These are phyloP conservation scores for Backusella psychrophila DNA, from an alignment of 192 early-diverging fungal species.

Conservation along the genomic window DNA sequence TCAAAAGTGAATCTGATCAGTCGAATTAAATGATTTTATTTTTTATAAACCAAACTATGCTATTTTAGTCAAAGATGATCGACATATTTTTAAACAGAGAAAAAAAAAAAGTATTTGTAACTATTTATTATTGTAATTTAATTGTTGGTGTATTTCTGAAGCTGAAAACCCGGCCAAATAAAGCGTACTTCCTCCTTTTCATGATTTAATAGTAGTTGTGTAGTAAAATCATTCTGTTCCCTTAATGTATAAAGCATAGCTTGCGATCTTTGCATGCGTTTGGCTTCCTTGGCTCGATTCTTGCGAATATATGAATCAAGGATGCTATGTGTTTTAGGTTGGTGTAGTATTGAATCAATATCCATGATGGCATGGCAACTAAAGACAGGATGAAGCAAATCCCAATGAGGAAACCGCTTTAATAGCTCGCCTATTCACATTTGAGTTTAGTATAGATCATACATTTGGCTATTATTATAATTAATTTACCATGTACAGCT, in stretches of 20 bases:
- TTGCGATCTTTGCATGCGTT: slow-evolving; percentile 25
- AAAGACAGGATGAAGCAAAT: neutral
- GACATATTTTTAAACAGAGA: neutral
- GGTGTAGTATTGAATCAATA: neutral
- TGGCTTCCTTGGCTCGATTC: slow-evolving; percentile 19
- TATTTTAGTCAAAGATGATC: slow-evolving; percentile 3
- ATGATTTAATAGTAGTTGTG: neutral
- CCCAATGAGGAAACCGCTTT: slow-evolving; percentile 12
- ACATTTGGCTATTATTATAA: neutral
- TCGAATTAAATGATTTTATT: neutral
- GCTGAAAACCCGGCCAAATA: neutral
- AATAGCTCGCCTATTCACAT: neutral
- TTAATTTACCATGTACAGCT: slow-evolving; percentile 6
- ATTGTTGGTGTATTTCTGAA: slow-evolving; percentile 6
- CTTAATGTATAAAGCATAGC: slow-evolving; percentile 18
- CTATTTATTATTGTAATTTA: slow-evolving; percentile 2
- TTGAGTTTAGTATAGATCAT: neutral
- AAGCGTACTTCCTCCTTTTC: neutral
- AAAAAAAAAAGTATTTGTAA: slow-evolving; percentile 3
- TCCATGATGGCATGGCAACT: neutral
- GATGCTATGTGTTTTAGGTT: neutral
- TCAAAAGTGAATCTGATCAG: neutral
- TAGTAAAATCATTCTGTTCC: neutral
- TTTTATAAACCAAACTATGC: neutral
- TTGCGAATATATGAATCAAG: slow-evolving; percentile 6